phyloP scores from a whole-genome alignment of 768 basidiomycete species.

The Boletellus sp. region DNA sequence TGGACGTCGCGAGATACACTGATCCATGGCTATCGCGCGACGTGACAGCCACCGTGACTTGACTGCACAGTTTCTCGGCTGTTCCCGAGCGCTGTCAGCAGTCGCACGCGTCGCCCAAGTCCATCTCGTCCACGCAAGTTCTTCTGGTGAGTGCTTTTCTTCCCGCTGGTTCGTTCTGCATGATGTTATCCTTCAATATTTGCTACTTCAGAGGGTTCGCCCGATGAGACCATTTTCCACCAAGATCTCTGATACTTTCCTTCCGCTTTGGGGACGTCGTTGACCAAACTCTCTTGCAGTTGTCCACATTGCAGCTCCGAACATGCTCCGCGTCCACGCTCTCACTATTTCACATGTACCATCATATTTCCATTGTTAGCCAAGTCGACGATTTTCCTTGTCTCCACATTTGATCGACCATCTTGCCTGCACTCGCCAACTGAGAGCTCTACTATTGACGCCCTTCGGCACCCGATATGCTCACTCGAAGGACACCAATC shows the following conservation, averaged over 20 bases:
- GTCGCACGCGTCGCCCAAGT: not conserved
- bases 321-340: not conserved
- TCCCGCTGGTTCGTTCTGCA: slow-evolving; percentile 1
- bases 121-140: not conserved
- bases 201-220: slow-evolving; percentile 63
- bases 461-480: too few relatives aligned
- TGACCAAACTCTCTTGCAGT: slow-evolving; percentile 5
- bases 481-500: slow-evolving; percentile 43
- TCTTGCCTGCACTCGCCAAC: too few relatives aligned
- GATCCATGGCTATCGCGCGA: slow-evolving; percentile 29
- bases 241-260: slow-evolving; percentile 63
- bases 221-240: slow-evolving; percentile 64
- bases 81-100: slow-evolving; percentile 11
- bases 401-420: too few relatives aligned
- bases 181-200: slow-evolving; percentile 55
- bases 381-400: too few relatives aligned
- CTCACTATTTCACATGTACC: too few relatives aligned
- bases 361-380: too few relatives aligned
- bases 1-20: slow-evolving; percentile 22
- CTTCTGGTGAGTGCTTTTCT: slow-evolving; percentile 15
- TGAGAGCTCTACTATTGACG: too few relatives aligned
- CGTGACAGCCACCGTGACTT: slow-evolving; percentile 65
- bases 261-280: not conserved
- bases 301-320: not conserved
- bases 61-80: slow-evolving; percentile 55